Base-by-base conservation (phyloP, 352 stramenopile genomes). In the Pythium aphanidermatum region DNA sequence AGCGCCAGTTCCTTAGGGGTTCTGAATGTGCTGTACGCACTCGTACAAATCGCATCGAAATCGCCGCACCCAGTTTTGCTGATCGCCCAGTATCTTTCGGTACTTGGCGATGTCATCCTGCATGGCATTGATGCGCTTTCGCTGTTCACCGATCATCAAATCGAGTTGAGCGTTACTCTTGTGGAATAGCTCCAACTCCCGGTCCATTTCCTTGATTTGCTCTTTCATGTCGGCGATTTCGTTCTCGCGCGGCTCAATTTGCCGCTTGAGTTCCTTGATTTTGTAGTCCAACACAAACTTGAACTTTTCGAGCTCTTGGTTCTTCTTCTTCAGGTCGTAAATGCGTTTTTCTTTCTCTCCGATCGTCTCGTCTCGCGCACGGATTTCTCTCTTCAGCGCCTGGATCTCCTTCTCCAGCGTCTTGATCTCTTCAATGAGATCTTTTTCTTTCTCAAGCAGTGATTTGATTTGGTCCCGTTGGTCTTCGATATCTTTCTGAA, bases 261-360 rank as follows among this genome's bases (percentile, higher is more conserved):
- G 90, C 14, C 82, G 74, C 58, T 97, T 96, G 23, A 98, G 68
- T 59, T 98, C 91, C 54, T 98, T 97, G 59, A 98, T 98, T 63
- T 98, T 98, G 71, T 98, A 98, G 59, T 98, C 91, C 9, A 98
- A 64, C 17, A 98, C 92, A 59, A 98, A 98, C 58, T 96, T 96
- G 63, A 98, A 98, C 57, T 98, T 98, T 34, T 98, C 92, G 13
- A 98, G 75, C 60, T 98, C 86, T 44, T 97, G 90, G 47, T 97
- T 97, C 59, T 97, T 97, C 68, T 96, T 97, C 46, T 96, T 96
- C 1, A 97, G 64, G 45, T 97, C 91, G 46, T 95, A 96, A 44
- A 97, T 97, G 45, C 88, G 77, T 42, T 96, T 96, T 46, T 98
- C 92, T 60, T 98, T 98, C 38, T 98, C 92, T 14, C 76, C 68